Conservation (phyloP, 1,284 basidiomycete species). For the Ustilago trichophora region DNA sequence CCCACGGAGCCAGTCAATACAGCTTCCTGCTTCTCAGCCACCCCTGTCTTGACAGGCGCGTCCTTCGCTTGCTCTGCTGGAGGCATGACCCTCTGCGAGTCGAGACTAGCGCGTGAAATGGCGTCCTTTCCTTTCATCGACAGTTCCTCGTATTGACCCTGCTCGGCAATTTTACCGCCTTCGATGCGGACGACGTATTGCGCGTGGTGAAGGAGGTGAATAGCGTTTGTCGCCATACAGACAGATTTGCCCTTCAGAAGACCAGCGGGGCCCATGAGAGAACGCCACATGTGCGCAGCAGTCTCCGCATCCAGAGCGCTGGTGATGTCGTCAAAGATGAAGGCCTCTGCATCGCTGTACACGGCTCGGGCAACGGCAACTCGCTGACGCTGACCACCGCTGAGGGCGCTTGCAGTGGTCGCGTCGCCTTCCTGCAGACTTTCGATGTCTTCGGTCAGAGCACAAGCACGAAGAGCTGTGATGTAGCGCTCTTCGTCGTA, state of each 20-base stretch:
- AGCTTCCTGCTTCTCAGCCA: constrained; percentile 30
- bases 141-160: constrained; percentile 39
- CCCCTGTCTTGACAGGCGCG: constrained; percentile 17
- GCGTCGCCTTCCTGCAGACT: constrained; percentile 55
- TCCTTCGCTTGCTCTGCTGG: not conserved
- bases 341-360: constrained; percentile 55
- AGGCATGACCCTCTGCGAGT: constrained; percentile 24
- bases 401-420: constrained; percentile 55
- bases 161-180: constrained; percentile 45
- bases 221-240: constrained; percentile 53
- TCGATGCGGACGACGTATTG: constrained; percentile 41
- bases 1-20: constrained; percentile 36
- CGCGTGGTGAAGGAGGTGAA: constrained; percentile 46
- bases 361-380: constrained; percentile 60
- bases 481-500: constrained; percentile 53
- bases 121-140: constrained; percentile 47
- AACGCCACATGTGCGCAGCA: constrained; percentile 70
- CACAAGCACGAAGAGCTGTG: constrained; percentile 52
- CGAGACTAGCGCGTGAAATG: constrained; percentile 44
- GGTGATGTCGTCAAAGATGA: constrained; percentile 63
- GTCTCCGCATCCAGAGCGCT: constrained; percentile 72
- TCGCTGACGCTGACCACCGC: constrained; percentile 61
- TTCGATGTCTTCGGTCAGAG: constrained; percentile 52
- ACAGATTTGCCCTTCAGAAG: constrained; percentile 45
- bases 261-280: constrained; percentile 40